These are phyloP conservation scores for Geum urbanum DNA, from an alignment of 306 rosid species.

Conservation along the genomic window DNA sequence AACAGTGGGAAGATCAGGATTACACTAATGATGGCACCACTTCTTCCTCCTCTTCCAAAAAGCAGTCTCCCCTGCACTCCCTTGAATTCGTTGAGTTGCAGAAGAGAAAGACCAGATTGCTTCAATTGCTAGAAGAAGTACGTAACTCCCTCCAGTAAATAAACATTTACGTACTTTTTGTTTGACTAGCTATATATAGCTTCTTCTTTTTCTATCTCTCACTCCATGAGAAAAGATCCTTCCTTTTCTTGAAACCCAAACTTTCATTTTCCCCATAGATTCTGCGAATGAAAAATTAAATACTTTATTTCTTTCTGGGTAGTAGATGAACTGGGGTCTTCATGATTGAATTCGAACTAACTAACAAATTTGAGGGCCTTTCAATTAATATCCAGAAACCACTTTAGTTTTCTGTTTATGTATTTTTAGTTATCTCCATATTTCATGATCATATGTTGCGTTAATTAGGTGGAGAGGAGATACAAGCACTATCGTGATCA, in stretches of 20 bases:
- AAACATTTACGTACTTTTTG: background rate
- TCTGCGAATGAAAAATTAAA: background rate
- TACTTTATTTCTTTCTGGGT: background rate
- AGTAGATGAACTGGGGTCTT: constrained; percentile 32
- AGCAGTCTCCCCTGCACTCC: constrained; percentile 38
- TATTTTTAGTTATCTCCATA: constrained; percentile 16
- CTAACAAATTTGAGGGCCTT: constrained; percentile 39
- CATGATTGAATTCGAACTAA: constrained; percentile 39
- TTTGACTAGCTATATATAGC: background rate
- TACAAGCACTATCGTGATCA: constrained; percentile 84
- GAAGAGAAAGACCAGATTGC: constrained; percentile 80
- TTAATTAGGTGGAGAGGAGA: constrained; percentile 70
- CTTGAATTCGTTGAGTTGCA: constrained; percentile 84
- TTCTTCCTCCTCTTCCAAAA: constrained; percentile 45
- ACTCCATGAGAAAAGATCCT: background rate
- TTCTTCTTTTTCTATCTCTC: background rate
- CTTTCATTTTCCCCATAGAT: background rate
- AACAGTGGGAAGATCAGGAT: constrained; percentile 48
- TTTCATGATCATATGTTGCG: constrained; percentile 13
- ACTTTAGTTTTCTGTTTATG: background rate
- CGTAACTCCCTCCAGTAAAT: background rate
- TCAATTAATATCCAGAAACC: constrained; percentile 44
- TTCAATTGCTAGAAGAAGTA: constrained; percentile 96
- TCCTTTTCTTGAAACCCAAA: background rate
- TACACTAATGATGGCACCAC: constrained; percentile 8